Conservation (phyloP, 257 asterid species). For the Buddleja alternifolia region DNA sequence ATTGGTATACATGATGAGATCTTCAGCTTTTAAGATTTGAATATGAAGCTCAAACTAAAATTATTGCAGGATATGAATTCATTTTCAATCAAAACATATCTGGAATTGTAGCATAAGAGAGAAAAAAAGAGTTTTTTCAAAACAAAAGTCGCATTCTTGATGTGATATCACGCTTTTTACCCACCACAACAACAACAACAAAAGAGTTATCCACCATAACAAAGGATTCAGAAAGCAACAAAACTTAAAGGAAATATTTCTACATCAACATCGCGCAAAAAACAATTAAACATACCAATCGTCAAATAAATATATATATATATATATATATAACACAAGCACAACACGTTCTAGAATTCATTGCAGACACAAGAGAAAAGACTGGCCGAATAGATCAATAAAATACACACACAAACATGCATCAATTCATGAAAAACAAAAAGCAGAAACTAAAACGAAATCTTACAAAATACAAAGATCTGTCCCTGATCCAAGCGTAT, state of each 20-base stretch:
- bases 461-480: slow-evolving; percentile 29
- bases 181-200: not conserved
- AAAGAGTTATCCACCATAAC: not conserved
- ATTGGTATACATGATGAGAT: not conserved
- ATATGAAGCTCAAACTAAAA: not conserved
- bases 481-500: slow-evolving; percentile 23
- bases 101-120: not conserved
- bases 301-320: not conserved
- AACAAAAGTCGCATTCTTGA: not conserved
- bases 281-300: not conserved
- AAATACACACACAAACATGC: not conserved
- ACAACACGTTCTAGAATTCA: not conserved
- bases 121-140: not conserved
- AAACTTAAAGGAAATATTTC: not conserved
- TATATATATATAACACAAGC: too few relatives aligned
- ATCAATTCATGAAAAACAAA: slow-evolving; percentile 1
- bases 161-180: not conserved
- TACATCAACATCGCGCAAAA: not conserved
- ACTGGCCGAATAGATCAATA: not conserved
- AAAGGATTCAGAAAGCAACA: not conserved
- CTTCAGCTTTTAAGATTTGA: not conserved
- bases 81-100: slow-evolving; percentile 2
- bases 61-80: not conserved
- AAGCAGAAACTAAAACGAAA: not conserved
- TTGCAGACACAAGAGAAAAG: not conserved